A percentile compares a stretch with the other conserved stretches of the same genome.
Conservation (phyloP, 2,329 filamentous ascomycete species). For the Phaeophleospora eucalypticola region DNA sequence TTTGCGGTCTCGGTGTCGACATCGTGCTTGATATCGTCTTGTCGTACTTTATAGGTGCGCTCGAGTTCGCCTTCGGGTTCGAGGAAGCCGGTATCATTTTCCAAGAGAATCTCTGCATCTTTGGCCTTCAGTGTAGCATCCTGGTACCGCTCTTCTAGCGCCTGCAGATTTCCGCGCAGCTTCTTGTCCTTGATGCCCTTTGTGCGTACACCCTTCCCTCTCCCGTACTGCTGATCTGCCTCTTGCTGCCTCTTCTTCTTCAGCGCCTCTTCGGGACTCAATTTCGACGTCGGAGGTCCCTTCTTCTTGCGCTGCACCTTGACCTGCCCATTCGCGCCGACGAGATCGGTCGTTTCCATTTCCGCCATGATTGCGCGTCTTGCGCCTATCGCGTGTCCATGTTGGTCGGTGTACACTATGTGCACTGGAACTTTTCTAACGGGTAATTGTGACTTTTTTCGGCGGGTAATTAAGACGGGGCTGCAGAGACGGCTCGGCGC, state of each 20-base stretch:
- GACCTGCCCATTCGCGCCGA: constrained; percentile 24
- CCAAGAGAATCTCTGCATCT: constrained; percentile 90
- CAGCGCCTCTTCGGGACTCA: constrained; percentile 32
- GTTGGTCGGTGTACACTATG: constrained; percentile 1
- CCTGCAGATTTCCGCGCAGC: constrained; percentile 71
- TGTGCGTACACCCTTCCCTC: constrained; percentile 70
- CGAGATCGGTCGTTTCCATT: constrained; percentile 26
- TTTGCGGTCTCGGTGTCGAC: constrained; percentile 81
- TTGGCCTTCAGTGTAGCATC: constrained; percentile 79
- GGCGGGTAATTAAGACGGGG: too few species aligned
- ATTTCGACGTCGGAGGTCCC: constrained; percentile 25
- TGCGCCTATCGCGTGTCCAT: constrained; percentile 3
- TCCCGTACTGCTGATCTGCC: constrained; percentile 64
- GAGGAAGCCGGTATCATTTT: constrained; percentile 79
- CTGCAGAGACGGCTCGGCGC: too few species aligned
- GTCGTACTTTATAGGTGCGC: constrained; percentile 84
- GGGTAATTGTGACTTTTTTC: too few species aligned
- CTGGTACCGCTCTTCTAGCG: constrained; percentile 77
- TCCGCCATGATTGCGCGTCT: constrained; percentile 9
- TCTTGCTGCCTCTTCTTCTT: constrained; percentile 32
- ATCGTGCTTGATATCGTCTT: constrained; percentile 73
- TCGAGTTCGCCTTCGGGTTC: constrained; percentile 87
- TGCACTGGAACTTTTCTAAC: not conserved
- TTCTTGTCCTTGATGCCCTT: constrained; percentile 84
- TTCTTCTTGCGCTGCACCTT: constrained; percentile 24